Evolutionary conservation across 805 yeast genomes (phyloP).

Genomic region (Metschnikowia proteae): DNA sequence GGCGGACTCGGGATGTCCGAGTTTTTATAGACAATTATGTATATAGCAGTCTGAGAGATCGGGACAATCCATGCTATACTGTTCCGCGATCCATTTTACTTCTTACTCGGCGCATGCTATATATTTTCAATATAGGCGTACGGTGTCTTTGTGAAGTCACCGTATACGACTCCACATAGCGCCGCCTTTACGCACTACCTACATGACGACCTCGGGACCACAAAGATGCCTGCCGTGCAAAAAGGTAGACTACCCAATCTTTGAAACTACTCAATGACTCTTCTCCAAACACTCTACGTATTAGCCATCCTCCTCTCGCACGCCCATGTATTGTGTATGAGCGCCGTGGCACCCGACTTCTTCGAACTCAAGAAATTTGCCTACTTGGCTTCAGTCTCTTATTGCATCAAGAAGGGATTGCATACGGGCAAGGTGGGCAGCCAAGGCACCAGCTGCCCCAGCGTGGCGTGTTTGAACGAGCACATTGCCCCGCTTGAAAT

Average conservation of each 20-base stretch:
- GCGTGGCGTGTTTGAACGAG: constrained; percentile 22
- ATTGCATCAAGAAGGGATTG: constrained; percentile 34
- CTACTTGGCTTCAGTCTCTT: constrained; percentile 33
- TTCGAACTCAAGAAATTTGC: constrained; percentile 30
- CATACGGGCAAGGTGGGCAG: constrained; percentile 22
- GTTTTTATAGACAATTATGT: too few relatives aligned
- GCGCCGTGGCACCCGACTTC: constrained; percentile 16
- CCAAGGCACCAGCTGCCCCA: constrained; percentile 22
- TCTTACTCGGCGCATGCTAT: not conserved
- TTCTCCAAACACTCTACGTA: not conserved
- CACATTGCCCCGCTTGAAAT: constrained; percentile 30
- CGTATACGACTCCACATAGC: not conserved
- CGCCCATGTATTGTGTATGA: not conserved
- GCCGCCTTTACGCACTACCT: not conserved
- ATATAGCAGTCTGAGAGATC: too few relatives aligned
- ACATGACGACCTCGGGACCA: not conserved
- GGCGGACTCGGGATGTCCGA: too few relatives aligned
- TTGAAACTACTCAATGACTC: not conserved
- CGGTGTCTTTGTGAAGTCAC: not conserved
- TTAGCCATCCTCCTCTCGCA: not conserved
- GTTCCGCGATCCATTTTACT: too few relatives aligned
- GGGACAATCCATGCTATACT: too few relatives aligned
- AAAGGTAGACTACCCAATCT: not conserved
- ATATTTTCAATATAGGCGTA: too few relatives aligned
- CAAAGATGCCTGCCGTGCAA: not conserved